Conservation (phyloP, 352 stramenopile genomes). For the Thraustochytrium striatum region DNA sequence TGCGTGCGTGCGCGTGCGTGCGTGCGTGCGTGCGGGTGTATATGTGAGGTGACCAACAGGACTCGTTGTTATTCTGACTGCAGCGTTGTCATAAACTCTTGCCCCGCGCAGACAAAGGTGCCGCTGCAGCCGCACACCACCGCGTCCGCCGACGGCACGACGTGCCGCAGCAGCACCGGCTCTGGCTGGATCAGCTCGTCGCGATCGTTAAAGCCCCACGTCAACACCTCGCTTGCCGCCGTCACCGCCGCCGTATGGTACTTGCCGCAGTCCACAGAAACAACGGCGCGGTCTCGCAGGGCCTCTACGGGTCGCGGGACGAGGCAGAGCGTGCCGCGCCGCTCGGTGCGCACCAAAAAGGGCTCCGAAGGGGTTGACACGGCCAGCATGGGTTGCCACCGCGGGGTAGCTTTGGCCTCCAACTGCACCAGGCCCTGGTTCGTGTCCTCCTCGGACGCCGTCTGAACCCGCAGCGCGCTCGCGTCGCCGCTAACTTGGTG, state of each 20-base stretch:
- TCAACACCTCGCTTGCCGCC: neutral
- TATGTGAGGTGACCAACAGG: no score
- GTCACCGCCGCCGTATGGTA: conserved; percentile 32
- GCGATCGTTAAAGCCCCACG: conserved; percentile 6
- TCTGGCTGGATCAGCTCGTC: neutral
- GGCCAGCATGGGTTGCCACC: neutral
- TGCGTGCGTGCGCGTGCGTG: no score
- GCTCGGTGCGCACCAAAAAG: neutral
- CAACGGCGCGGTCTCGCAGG: neutral
- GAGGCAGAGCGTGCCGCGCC: neutral
- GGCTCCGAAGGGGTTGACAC: neutral
- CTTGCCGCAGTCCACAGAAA: conserved; percentile 11
- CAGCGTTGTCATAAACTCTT: no score
- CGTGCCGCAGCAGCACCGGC: neutral
- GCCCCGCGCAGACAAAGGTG: neutral
- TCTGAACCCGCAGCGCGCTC: neutral
- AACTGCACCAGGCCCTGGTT: conserved; percentile 2
- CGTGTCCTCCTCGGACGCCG: neutral
- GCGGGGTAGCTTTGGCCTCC: neutral
- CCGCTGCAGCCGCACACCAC: neutral
- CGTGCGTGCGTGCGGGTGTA: no score
- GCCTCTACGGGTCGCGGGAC: neutral
- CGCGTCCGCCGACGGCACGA: neutral
- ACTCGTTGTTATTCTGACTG: no score
- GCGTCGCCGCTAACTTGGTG: neutral